phyloP scores from a whole-genome alignment of 345 rosid genomes.

The Brassica nigra region DNA sequence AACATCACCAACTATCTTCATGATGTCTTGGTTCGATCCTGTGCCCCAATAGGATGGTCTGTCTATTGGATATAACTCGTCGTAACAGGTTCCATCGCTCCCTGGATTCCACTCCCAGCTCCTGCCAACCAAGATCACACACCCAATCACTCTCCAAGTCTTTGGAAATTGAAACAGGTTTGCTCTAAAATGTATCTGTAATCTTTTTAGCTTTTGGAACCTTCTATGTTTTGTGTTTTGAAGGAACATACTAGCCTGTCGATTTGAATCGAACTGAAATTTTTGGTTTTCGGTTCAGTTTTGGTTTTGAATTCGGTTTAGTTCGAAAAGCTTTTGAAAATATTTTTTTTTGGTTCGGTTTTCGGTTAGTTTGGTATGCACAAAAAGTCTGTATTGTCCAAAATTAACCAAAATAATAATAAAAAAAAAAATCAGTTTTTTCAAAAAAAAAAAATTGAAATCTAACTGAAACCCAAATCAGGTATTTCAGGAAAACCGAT shows the following conservation, averaged over 20 bases:
- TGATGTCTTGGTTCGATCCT: conserved; percentile 76
- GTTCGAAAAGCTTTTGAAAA: not conserved
- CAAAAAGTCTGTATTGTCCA: not conserved
- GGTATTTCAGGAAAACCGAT: too few species aligned
- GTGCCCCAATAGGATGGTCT: conserved; percentile 80
- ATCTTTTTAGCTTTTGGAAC: not conserved
- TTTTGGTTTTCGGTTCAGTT: not conserved
- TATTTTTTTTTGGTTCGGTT: not conserved
- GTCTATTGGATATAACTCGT: conserved; percentile 65
- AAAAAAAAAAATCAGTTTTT: too few species aligned
- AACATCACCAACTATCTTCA: conserved; percentile 58
- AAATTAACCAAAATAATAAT: too few species aligned
- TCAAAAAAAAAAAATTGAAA: too few species aligned
- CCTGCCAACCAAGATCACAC: conserved; percentile 44
- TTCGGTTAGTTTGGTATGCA: not conserved
- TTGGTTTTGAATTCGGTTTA: not conserved
- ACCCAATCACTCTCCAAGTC: conserved; percentile 7
- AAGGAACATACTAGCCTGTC: too few species aligned
- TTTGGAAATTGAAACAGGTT: not conserved
- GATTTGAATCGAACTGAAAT: too few species aligned
- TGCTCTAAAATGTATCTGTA: not conserved
- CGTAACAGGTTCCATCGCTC: conserved; percentile 73
- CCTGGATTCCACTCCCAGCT: conserved; percentile 96
- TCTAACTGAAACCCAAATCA: too few species aligned
- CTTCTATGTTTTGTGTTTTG: too few species aligned